Percentiles rank a stretch among this genome's conserved stretches.
These are phyloP conservation scores for Colletotrichum coccodes DNA, from an alignment of 2,329 filamentous ascomycete species.

Conservation along the genomic window DNA sequence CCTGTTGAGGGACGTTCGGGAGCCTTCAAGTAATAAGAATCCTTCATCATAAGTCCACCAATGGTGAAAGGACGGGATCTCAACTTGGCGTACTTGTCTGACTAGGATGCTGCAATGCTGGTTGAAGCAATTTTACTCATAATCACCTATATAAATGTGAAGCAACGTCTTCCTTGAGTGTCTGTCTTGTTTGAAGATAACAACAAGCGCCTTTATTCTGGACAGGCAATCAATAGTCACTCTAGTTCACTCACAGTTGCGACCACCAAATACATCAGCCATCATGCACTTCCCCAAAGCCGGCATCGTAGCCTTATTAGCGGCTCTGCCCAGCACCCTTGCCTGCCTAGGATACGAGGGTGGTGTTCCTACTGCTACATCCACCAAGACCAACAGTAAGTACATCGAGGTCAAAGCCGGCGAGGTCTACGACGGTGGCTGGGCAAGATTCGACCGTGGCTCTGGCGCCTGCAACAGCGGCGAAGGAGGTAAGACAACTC, in stretches of 20 bases:
- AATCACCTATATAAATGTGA: neutral
- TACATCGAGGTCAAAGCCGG: conserved; percentile 45
- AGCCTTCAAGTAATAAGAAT: neutral
- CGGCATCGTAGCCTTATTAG: conserved; percentile 11
- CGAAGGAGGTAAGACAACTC: conserved; percentile 45
- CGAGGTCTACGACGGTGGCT: conserved; percentile 43
- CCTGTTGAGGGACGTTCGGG: neutral
- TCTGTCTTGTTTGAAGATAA: no score
- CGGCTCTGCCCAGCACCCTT: conserved; percentile 34
- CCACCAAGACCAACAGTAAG: conserved; percentile 39
- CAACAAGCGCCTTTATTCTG: no score
- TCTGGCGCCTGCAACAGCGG: conserved; percentile 47
- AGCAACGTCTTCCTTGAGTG: neutral
- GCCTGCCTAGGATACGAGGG: conserved; percentile 41
- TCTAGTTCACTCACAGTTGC: no score
- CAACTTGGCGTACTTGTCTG: neutral
- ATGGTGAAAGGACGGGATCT: neutral
- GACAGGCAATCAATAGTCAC: no score
- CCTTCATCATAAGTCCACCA: conserved; percentile 4
- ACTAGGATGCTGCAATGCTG: no score
- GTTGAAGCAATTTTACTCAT: no score
- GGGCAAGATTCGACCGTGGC: conserved; percentile 49
- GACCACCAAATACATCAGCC: no score
- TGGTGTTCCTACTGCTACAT: conserved; percentile 41
- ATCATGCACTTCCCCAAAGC: conserved; percentile 18